These are phyloP conservation scores for Setaria viridis DNA, from an alignment of 202 grass and related monocot species.

Conservation along the genomic window DNA sequence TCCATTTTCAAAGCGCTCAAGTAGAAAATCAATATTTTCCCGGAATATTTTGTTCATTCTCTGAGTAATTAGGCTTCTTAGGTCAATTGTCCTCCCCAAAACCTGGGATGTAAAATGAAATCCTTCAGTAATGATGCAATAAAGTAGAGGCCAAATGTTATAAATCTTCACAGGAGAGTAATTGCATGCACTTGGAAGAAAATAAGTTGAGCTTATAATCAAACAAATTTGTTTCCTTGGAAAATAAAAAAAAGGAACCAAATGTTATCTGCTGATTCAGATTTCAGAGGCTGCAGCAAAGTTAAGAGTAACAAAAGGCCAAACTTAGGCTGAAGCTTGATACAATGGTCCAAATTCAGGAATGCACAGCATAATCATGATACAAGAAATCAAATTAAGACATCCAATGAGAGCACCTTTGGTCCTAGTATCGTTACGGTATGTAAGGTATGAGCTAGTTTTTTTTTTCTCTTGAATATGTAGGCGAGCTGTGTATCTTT, in stretches of 20 bases:
- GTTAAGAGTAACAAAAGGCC: conserved; percentile 16
- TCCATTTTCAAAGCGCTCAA: conserved; percentile 84
- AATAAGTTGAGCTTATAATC: conserved; percentile 20
- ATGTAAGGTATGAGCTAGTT: not conserved
- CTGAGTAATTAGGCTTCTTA: conserved; percentile 95
- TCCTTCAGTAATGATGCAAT: conserved; percentile 22
- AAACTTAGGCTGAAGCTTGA: conserved; percentile 7
- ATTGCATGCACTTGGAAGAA: conserved; percentile 7
- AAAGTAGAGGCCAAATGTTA: conserved; percentile 11
- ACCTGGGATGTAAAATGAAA: conserved; percentile 64
- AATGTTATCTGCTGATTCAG: not conserved
- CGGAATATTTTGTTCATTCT: conserved; percentile 97
- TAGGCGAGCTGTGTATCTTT: too few species aligned
- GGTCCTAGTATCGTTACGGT: not conserved
- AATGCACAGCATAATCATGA: not conserved
- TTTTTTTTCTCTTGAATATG: not conserved
- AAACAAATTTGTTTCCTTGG: not conserved
- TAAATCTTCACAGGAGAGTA: not conserved
- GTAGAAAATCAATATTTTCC: conserved; percentile 97
- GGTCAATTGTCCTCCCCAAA: conserved; percentile 90
- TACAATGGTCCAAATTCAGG: conserved; percentile 3
- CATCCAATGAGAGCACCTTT: conserved; percentile 14
- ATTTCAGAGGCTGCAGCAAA: conserved; percentile 31
- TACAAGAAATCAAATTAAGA: conserved; percentile 1
- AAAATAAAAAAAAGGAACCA: conserved; percentile 11